Percentiles rank a stretch among this genome's conserved stretches.
These are phyloP conservation scores for Macrolepiota dolichaula DNA, from an alignment of 768 basidiomycete genomes.

Conservation along the genomic window DNA sequence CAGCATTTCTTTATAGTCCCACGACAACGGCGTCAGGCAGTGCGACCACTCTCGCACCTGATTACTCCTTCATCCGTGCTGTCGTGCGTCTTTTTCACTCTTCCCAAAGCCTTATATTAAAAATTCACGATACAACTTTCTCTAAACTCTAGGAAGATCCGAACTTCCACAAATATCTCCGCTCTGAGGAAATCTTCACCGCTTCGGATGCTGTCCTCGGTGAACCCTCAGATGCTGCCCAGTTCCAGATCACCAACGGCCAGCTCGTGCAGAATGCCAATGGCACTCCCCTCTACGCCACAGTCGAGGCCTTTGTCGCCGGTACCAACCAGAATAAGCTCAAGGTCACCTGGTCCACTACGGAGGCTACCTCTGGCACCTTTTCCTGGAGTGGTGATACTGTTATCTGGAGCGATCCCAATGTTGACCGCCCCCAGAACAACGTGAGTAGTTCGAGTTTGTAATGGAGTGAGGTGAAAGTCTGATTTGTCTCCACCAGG, in stretches of 20 bases:
- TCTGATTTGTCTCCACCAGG: conserved; percentile 23
- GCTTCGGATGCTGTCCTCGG: conserved; percentile 50
- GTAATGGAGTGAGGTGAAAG: background rate
- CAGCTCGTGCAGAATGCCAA: conserved; percentile 51
- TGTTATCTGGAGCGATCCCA: conserved; percentile 51
- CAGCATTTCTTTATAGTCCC: conserved; percentile 31
- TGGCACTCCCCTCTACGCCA: conserved; percentile 44
- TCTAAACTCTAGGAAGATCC: conserved; percentile 39
- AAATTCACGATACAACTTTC: background rate
- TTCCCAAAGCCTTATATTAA: background rate
- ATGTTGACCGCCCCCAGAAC: conserved; percentile 45
- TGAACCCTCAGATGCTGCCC: conserved; percentile 45
- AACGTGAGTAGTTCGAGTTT: conserved; percentile 35
- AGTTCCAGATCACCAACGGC: conserved; percentile 53
- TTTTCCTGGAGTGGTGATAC: conserved; percentile 59
- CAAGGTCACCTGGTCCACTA: conserved; percentile 43
- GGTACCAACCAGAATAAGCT: conserved; percentile 43
- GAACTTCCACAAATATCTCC: conserved; percentile 62
- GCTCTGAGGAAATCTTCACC: conserved; percentile 41
- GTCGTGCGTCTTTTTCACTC: conserved; percentile 13
- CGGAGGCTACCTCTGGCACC: conserved; percentile 43
- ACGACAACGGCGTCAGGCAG: conserved; percentile 29
- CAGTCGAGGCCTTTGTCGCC: conserved; percentile 43
- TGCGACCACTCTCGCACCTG: conserved; percentile 42
- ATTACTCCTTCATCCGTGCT: conserved; percentile 49